phyloP scores from a whole-genome alignment of 768 basidiomycete species.

The Jaapia argillacea region DNA sequence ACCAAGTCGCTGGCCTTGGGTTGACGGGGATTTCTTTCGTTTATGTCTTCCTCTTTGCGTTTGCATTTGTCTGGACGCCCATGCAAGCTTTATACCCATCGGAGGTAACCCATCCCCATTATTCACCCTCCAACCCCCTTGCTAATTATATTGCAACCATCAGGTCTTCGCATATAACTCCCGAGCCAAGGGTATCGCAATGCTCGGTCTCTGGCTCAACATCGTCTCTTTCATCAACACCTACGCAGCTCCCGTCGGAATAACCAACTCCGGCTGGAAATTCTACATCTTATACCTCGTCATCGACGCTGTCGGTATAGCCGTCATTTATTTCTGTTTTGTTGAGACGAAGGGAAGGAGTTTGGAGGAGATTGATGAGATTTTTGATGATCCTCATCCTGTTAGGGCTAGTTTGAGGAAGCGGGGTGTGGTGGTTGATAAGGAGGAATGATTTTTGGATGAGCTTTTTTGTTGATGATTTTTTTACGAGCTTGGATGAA shows the following conservation, averaged over 20 bases:
- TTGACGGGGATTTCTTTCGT: slow-evolving; percentile 16
- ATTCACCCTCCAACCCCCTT: too few relatives aligned
- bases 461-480: too few relatives aligned
- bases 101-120: too few relatives aligned
- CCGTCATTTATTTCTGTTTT: slow-evolving; percentile 72
- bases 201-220: slow-evolving; percentile 12
- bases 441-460: too few relatives aligned
- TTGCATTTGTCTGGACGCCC: slow-evolving; percentile 20
- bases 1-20: background rate
- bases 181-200: slow-evolving; percentile 26
- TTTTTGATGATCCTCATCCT: slow-evolving; percentile 57
- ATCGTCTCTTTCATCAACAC: slow-evolving; percentile 17
- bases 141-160: too few relatives aligned
- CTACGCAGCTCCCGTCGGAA: slow-evolving; percentile 12
- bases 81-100: slow-evolving; percentile 24
- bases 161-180: slow-evolving; percentile 22
- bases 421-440: slow-evolving; percentile 34
- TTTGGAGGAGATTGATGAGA: slow-evolving; percentile 72
- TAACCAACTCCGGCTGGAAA: slow-evolving; percentile 8
- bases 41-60: slow-evolving; percentile 16
- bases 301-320: slow-evolving; percentile 58
- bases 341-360: slow-evolving; percentile 67
- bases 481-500: too few relatives aligned
- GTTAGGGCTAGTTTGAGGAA: slow-evolving; percentile 66
- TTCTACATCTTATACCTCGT: slow-evolving; percentile 8